A percentile compares a stretch with the other conserved stretches of the same genome.
Conservation (phyloP, 495 filamentous ascomycete genomes). For the Aspergillus biplanus region DNA sequence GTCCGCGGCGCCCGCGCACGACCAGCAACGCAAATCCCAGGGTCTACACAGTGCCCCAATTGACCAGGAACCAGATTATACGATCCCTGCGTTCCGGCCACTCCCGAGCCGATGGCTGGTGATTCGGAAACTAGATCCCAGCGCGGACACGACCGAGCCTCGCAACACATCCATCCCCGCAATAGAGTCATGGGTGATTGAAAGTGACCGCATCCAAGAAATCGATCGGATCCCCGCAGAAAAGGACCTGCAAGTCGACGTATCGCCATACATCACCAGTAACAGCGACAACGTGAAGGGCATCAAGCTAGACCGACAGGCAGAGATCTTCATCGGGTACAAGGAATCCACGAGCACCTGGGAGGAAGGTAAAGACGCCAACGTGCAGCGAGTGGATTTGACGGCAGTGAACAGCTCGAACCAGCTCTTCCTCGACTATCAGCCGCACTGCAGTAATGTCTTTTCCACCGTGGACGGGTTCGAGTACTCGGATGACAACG, state of each 20-base stretch:
- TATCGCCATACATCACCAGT: conserved; percentile 47
- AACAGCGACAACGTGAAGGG: not conserved
- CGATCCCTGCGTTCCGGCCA: conserved; percentile 30
- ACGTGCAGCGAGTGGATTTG: conserved; percentile 26
- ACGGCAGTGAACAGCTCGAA: conserved; percentile 44
- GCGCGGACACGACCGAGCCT: conserved; percentile 13
- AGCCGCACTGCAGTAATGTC: conserved; percentile 52
- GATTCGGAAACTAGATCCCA: conserved; percentile 34
- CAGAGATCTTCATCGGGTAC: conserved; percentile 56
- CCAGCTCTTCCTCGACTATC: conserved; percentile 55
- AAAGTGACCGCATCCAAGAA: conserved; percentile 44
- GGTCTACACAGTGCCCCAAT: conserved; percentile 5
- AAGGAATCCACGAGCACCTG: conserved; percentile 28
- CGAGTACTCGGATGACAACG: conserved; percentile 27
- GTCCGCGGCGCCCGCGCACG: not conserved
- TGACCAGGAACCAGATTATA: conserved; percentile 18
- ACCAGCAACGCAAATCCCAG: conserved; percentile 10
- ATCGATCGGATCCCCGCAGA: conserved; percentile 35
- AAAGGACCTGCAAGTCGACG: conserved; percentile 52
- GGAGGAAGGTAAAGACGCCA: conserved; percentile 4
- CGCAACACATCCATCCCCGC: conserved; percentile 20
- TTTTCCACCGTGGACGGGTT: conserved; percentile 55
- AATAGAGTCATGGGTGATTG: conserved; percentile 50
- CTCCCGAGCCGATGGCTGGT: conserved; percentile 50
- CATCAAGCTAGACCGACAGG: conserved; percentile 40